These are phyloP conservation scores for Scutellaria galericulata DNA, from an alignment of 257 asterid species.

Conservation along the genomic window DNA sequence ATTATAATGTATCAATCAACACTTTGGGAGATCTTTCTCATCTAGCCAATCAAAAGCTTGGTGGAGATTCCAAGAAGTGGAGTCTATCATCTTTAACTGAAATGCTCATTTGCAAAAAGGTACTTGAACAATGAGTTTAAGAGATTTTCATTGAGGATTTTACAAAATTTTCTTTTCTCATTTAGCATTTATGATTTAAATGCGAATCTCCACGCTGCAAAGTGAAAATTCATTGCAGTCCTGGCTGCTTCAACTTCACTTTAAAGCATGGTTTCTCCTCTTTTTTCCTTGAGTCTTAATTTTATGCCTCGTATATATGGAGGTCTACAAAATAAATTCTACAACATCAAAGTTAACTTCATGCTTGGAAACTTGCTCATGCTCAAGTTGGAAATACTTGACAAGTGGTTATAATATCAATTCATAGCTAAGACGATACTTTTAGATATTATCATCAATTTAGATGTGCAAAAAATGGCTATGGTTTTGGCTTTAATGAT, in stretches of 20 bases:
- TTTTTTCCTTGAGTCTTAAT: neutral
- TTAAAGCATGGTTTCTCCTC: neutral
- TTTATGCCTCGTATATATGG: neutral
- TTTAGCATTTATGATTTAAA: neutral
- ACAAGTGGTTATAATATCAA: neutral
- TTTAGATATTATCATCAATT: neutral
- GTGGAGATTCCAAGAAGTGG: conserved; percentile 69
- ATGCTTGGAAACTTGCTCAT: neutral
- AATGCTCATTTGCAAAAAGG: conserved; percentile 75
- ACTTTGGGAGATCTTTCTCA: conserved; percentile 67
- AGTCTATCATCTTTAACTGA: conserved; percentile 78
- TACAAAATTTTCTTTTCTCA: neutral
- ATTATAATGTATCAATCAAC: conserved; percentile 63
- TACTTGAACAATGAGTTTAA: conserved; percentile 36
- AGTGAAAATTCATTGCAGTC: neutral
- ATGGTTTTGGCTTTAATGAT: neutral
- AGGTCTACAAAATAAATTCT: neutral
- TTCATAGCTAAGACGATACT: neutral
- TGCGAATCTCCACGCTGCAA: no score
- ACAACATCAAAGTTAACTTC: no score
- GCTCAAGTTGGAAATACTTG: neutral
- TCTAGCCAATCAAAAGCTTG: conserved; percentile 75
- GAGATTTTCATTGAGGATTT: neutral
- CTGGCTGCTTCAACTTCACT: neutral
- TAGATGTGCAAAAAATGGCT: neutral